phyloP scores from a whole-genome alignment of 2,329 filamentous ascomycete species.

The Trichophaea hybrida region DNA sequence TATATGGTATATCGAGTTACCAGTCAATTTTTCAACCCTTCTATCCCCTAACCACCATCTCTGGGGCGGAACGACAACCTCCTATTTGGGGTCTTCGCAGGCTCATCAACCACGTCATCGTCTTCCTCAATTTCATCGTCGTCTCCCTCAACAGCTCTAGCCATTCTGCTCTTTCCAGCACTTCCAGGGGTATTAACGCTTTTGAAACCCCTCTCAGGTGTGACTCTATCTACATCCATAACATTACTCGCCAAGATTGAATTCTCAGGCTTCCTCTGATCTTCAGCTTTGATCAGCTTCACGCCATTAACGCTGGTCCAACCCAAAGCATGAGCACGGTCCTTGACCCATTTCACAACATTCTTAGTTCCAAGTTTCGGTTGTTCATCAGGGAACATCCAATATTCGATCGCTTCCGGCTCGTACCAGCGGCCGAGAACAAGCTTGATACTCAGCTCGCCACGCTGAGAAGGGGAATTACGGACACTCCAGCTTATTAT shows the following conservation, averaged over 20 bases:
- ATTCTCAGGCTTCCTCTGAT: constrained; percentile 5
- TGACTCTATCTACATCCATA: constrained; percentile 5
- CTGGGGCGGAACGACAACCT: no score
- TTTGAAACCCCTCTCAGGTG: constrained; percentile 8
- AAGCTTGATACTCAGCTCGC: constrained; percentile 5
- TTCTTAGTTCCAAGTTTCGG: constrained; percentile 5
- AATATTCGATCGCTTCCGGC: constrained; percentile 15
- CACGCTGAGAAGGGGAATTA: not conserved
- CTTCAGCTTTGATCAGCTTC: constrained; percentile 8
- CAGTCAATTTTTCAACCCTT: no score
- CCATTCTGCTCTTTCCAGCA: not conserved
- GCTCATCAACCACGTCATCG: not conserved
- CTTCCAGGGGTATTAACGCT: constrained; percentile 7
- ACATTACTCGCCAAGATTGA: not conserved
- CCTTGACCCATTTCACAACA: constrained; percentile 7
- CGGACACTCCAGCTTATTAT: constrained; percentile 14
- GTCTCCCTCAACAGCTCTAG: not conserved
- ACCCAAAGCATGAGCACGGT: constrained; percentile 9
- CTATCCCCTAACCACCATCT: no score
- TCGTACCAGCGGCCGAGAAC: constrained; percentile 20
- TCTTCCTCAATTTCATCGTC: not conserved
- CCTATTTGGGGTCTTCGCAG: not conserved
- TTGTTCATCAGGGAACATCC: constrained; percentile 6
- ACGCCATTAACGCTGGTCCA: constrained; percentile 10
- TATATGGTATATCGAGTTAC: no score